Evolutionary conservation across 257 asterid genomes (phyloP), one percentile per base, ranked within the genome.

Genomic region (Nicotiana attenuata): DNA sequence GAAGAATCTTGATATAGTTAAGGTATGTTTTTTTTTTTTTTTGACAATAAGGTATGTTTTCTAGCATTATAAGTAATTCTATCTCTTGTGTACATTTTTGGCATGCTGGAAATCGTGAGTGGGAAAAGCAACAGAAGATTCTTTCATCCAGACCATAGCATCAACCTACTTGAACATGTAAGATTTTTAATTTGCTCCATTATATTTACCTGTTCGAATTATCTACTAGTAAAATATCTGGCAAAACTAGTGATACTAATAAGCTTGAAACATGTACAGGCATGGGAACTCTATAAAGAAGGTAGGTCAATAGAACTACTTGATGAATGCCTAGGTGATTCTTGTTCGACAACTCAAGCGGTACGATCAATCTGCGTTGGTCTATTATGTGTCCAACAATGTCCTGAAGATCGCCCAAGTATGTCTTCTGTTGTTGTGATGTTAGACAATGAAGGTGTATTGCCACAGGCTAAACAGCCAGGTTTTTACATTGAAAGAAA

Each of bases 391-490:
- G 89, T 84, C 31, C 91, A 88, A 68, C 76, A 82, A 63, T 57
- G 79, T 61, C 86, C 86, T 4, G 81, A 83, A n/a, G 88, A 78
- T n/a, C 85, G 88, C 80, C 91, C 91, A 53, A 71, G 53, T 66
- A 88, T 88, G 89, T 77, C 86, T 20, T 78, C 81, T 14, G 88
- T 81, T 35, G 64, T 88, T 60, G 9, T 78, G 57, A 86, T 88
- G 89, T 26, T 88, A n/a, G 71, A 84, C 68, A 85, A 81, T 59
- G 84, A 86, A 3, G 83, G 65, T 33, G 78, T 2, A 19, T 50
- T 88, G 77, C 89, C 89, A 15, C 75, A 57, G 41, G 26, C 87
- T 35, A 81, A 63, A 16, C 84, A 76, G 11, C 91, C 89, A 57
- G 91, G 91, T 16, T 88, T 82, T 63, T 86, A 82, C 73, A 50